These are phyloP conservation scores for Aschersonia sp. DNA, from an alignment of 2,329 filamentous ascomycete species.

Conservation along the genomic window DNA sequence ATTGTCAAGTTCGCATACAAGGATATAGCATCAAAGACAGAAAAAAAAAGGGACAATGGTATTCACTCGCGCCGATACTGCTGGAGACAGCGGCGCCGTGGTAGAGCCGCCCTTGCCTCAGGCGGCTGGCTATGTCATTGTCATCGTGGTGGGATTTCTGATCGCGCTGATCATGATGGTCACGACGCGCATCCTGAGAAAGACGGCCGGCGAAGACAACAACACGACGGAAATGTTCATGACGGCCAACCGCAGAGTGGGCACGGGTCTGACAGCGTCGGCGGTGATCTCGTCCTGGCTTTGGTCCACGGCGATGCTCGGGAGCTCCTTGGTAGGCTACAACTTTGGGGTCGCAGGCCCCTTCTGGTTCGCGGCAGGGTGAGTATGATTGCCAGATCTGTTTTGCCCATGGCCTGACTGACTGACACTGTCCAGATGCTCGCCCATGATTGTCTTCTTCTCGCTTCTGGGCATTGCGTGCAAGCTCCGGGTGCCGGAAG, in stretches of 20 bases:
- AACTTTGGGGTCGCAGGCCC: slow-evolving; percentile 24
- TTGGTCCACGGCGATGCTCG: slow-evolving; percentile 37
- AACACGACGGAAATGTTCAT: slow-evolving; percentile 41
- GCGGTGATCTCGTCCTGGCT: slow-evolving; percentile 41
- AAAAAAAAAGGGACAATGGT: too few species aligned
- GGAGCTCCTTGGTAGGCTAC: slow-evolving; percentile 34
- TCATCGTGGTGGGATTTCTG: too few species aligned
- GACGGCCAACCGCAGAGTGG: slow-evolving; percentile 34
- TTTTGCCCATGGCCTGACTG: too few species aligned
- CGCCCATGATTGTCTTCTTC: slow-evolving; percentile 25
- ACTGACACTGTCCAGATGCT: slow-evolving; percentile 12
- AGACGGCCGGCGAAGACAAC: slow-evolving; percentile 34
- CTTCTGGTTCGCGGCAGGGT: too few species aligned
- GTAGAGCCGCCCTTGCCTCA: too few species aligned
- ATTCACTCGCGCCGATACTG: too few species aligned
- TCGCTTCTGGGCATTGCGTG: slow-evolving; percentile 25
- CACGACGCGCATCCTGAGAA: slow-evolving; percentile 15
- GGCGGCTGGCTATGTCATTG: too few species aligned
- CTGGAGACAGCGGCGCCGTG: too few species aligned
- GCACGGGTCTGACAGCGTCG: slow-evolving; percentile 32
- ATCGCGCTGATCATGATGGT: too few species aligned
- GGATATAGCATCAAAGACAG: too few species aligned
- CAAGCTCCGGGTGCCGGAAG: slow-evolving; percentile 24
- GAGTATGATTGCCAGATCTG: too few species aligned
- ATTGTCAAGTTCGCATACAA: too few species aligned